Evolutionary conservation across 306 rosid genomes (phyloP), one percentile per base, ranked within the genome.

Genomic region (Quercus suber): DNA sequence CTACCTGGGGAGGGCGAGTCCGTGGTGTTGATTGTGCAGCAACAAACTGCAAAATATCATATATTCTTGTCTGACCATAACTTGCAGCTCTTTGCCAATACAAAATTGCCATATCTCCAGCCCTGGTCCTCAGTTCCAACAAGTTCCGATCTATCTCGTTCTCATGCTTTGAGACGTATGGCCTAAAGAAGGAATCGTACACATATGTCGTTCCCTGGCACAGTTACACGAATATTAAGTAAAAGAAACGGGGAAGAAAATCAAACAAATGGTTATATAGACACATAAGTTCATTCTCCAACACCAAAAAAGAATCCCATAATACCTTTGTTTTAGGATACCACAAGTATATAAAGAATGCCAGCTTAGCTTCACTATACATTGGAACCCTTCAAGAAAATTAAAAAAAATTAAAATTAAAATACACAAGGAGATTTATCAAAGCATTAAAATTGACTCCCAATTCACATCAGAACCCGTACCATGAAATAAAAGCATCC

Each of bases 291-390:
- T 81, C 74, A 80, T 58, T 81, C 55, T 27, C 73, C 52, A 82
- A 49, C 1, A 68, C 64, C 51, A 69, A 51, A 56, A 60, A 12
- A 12, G 25, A 73, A 73, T 70, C 33, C 51, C 65, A 61, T 90
- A 94, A 57, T 90, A 94, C 98, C 97, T 89, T 87, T 58, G 92
- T 92, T 85, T 88, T 92, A 10, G 98, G 97, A 80, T 87, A 91
- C 98, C 98, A 94, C 45, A 94, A 89, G 77, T 94, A 94, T 84
- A 94, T 86, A 56, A 88, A 86, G 89, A 94, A 94, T 35, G 92
- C 90, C 94, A 94, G 76, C 89, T 94, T 94, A 82, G 92, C 92
- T 89, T 94, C 98, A 69, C 96, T 89, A 78, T 94, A 94, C 98
- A 94, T 92, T 10, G 98, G 98, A 79, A 94, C 92, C 98, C 98